Evolutionary conservation across 1,284 basidiomycete species (phyloP).

Genomic region (Puccinia triticina): DNA sequence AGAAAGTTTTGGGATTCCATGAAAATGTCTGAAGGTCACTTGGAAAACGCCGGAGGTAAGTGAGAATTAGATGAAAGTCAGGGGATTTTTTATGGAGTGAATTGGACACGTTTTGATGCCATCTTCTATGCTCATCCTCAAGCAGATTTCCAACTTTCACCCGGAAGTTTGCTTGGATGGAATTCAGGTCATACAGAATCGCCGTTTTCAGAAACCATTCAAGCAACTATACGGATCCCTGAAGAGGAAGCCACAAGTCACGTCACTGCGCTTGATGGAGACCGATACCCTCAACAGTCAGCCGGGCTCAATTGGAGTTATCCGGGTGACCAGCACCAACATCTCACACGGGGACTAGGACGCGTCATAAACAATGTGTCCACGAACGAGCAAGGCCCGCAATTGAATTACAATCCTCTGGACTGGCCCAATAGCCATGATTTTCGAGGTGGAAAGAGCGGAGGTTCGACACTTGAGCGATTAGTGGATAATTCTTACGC

Average conservation of each 20-base stretch:
- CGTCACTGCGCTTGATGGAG: not conserved
- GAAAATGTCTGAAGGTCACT: slow-evolving; percentile 2
- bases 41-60: not conserved
- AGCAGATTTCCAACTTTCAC: not conserved
- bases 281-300: not conserved
- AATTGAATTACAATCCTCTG: not conserved
- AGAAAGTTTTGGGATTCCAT: not conserved
- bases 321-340: not conserved
- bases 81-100: not conserved
- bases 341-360: not conserved
- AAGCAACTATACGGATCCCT: not conserved
- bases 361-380: not conserved
- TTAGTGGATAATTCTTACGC: not conserved
- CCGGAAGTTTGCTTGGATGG: not conserved
- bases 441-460: too few relatives aligned
- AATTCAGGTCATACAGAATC: not conserved
- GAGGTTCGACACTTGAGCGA: not conserved
- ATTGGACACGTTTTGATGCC: not conserved
- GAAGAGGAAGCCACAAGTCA: not conserved
- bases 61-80: not conserved
- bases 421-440: not conserved
- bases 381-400: not conserved
- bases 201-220: not conserved
- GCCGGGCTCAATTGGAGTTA: not conserved
- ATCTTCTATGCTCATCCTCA: not conserved